These are phyloP conservation scores for Lignosus rhinocerotis DNA, from an alignment of 1,284 basidiomycete species.

Conservation along the genomic window DNA sequence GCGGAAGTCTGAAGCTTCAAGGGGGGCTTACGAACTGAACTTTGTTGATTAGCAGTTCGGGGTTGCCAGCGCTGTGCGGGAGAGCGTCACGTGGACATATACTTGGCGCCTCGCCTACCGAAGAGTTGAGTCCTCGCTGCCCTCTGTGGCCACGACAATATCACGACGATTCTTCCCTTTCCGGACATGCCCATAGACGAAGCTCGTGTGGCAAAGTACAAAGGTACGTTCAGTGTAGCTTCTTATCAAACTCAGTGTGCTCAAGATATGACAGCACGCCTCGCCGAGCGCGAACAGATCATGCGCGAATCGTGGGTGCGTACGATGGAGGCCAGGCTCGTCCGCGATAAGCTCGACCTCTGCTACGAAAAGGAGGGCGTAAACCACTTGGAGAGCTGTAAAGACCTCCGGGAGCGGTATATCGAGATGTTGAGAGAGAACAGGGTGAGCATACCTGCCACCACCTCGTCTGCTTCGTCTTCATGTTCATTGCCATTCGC, in stretches of 20 bases:
- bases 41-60: background rate
- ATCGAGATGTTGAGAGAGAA: constrained; percentile 80
- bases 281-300: constrained; percentile 72
- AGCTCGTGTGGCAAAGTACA: constrained; percentile 46
- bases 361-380: constrained; percentile 93
- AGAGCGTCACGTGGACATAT: background rate
- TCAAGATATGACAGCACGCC: constrained; percentile 44
- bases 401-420: constrained; percentile 86
- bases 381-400: constrained; percentile 89
- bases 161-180: background rate
- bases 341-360: constrained; percentile 88
- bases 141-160: constrained; percentile 1
- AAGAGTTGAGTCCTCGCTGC: constrained; percentile 11
- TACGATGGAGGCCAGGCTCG: constrained; percentile 91
- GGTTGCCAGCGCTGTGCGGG: background rate
- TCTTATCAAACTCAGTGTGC: too few species aligned
- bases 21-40: too few species aligned
- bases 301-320: constrained; percentile 94
- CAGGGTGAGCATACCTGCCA: constrained; percentile 57
- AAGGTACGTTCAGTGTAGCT: constrained; percentile 37
- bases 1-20: too few species aligned
- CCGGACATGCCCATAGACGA: constrained; percentile 40
- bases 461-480: background rate
- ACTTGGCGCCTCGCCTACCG: background rate
- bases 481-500: background rate